Evolutionary conservation across 192 early-diverging fungal genomes (phyloP), one percentile per base, ranked within the genome.

Genomic region (Entomortierella lignicola): DNA sequence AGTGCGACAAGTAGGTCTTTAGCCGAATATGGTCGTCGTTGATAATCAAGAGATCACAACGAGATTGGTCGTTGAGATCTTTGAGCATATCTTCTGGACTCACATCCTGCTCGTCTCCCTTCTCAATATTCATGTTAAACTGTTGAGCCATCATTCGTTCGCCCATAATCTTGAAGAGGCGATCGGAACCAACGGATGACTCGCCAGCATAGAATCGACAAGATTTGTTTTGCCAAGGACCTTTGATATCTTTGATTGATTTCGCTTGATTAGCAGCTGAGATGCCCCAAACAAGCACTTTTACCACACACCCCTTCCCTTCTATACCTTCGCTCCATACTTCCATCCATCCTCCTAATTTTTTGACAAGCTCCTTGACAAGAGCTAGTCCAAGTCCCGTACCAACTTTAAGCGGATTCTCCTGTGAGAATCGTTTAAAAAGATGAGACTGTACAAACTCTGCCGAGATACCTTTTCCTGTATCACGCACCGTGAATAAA

Each of bases 401-500:
- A 37, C 87, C 87, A 37, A 83, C 81, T 32, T 83, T 75, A n/a
- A 88, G 54, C 8, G 87, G 83, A 51, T 88, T 71, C 47, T 88
- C 85, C 48, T 86, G 85, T 7, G 86, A 71, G 43, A 87, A 87
- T 18, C 80, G 73, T 53, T 85, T 68, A 42, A 87, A 87, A 15
- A 87, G 56, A 34, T 80, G 56, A 20, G 82, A 77, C 23, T 71
- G 71, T 13, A 87, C 65, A 82, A 84, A 87, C 31, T 71, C 62
- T 44, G 66, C 53, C 12, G 84, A 84, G 20, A 87, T 87, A n/a
- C 86, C 86, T 47, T 68, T 66, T 26, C 86, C 86, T 18, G 84
- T 87, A 63, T 87, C 86, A 26, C 77, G 65, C 37, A 87, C 82
- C 10, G 84, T 82, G 50, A 87, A 85, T 42, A 85, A 50, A n/a